Conservation (phyloP, 257 asterid species). For the Fraxinus quadrangulata region DNA sequence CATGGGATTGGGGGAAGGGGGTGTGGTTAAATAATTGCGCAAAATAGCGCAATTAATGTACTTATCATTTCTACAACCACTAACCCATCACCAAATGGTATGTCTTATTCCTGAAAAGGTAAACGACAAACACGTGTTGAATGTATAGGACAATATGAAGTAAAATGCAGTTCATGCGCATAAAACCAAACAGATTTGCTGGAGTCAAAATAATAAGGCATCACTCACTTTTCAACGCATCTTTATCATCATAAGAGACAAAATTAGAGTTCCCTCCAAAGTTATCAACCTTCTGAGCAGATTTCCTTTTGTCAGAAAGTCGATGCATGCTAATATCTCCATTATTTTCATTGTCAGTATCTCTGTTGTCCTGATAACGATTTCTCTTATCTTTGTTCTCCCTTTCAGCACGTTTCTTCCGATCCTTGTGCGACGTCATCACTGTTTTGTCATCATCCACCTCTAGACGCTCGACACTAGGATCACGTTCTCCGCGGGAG, state of each 20-base stretch:
- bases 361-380: constrained; percentile 72
- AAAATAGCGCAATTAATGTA: too few species aligned
- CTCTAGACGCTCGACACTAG: constrained; percentile 78
- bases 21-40: too few species aligned
- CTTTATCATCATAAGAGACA: constrained; percentile 68
- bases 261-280: constrained; percentile 31
- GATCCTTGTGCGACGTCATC: constrained; percentile 54
- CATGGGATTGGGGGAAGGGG: too few species aligned
- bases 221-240: constrained; percentile 80
- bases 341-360: constrained; percentile 61
- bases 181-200: too few species aligned
- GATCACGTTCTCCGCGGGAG: constrained; percentile 68
- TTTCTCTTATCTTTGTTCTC: constrained; percentile 72
- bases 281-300: constrained; percentile 59
- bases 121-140: too few species aligned
- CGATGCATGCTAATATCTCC: constrained; percentile 66
- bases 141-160: too few species aligned
- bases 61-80: too few species aligned
- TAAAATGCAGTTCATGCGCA: too few species aligned
- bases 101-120: too few species aligned
- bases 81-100: too few species aligned
- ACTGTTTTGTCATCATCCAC: constrained; percentile 66
- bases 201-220: too few species aligned
- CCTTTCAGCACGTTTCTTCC: constrained; percentile 71
- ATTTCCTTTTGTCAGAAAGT: constrained; percentile 67